Conservation (phyloP, 768 basidiomycete genomes). For the Termitomyces titanicus region DNA sequence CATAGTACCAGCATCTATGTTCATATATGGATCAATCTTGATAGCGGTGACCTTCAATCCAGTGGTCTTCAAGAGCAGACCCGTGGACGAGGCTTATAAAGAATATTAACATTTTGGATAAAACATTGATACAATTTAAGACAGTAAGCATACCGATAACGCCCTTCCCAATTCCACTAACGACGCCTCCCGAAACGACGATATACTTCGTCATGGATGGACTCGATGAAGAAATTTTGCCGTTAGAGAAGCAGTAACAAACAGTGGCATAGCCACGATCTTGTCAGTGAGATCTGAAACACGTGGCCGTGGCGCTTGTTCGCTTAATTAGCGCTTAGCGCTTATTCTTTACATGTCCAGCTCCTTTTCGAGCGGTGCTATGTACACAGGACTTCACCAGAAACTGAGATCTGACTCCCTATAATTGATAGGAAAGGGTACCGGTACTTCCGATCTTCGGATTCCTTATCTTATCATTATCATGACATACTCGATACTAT, state of each 20-base stretch:
- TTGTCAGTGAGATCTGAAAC: background rate
- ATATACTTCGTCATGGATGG: conserved; percentile 92
- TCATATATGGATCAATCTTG: conserved; percentile 99
- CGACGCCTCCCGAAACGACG: conserved; percentile 93
- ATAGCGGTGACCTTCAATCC: conserved; percentile 98
- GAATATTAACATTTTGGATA: conserved; percentile 11
- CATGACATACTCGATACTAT: too few relatives aligned
- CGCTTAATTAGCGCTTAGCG: too few relatives aligned
- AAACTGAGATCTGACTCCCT: too few relatives aligned
- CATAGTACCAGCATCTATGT: conserved; percentile 99
- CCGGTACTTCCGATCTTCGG: too few relatives aligned
- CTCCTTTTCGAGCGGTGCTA: too few relatives aligned
- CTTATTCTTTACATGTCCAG: too few relatives aligned
- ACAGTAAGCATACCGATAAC: conserved; percentile 79
- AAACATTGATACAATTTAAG: conserved; percentile 15
- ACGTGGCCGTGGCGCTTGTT: background rate
- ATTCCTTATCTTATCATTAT: too few relatives aligned
- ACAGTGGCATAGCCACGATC: conserved; percentile 8
- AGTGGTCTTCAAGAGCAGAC: conserved; percentile 89
- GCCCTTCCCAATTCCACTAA: conserved; percentile 98
- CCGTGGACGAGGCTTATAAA: conserved; percentile 86
- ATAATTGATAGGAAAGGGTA: too few relatives aligned
- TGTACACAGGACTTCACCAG: too few relatives aligned
- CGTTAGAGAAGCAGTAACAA: conserved; percentile 3
- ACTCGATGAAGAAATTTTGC: conserved; percentile 10